Evolutionary conservation across 1,284 basidiomycete species (phyloP), one percentile per base, ranked within the genome.

Genomic region (Flammula alnicola): DNA sequence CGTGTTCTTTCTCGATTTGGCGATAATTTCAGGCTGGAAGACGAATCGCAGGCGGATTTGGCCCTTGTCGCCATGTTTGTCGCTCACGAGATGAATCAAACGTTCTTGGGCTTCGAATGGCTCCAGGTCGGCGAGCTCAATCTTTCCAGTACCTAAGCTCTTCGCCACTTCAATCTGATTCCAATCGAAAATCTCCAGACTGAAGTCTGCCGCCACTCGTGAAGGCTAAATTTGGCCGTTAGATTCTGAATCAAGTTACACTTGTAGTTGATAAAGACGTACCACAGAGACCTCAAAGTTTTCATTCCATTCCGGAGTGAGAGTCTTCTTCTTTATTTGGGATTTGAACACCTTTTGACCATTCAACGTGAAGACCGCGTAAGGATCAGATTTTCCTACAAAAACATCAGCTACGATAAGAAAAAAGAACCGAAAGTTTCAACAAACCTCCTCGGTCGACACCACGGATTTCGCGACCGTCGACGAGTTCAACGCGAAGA

Each of bases 111-210:
- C 71, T 51, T 83, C 70, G 73, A 98, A 93, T 0, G 96, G 92
- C 63, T 97, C 94, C 10, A 99, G 67, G 30, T 80, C 78, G 35
- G 79, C 77, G 9, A 99, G 74, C 49, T 92, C 79, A 58, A 99
- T 87, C 22, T 63, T 71, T 1, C 82, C 90, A 5, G 62, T 62
- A 3, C 97, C 96, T 9, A 99, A 76, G 54, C 83, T 84, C 65
- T 96, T 93, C 10, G 93, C 78, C 49, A 84, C 81, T 54, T 91
- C 93, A 51, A 95, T 76, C 62, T 93, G 88, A 66, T 98, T 93
- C 95, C 96, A 98, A 69, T 99, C 97, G 61, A 90, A 90, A 14
- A 98, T 75, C 66, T 98, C 93, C 25, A 97, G 73, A 22, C 69
- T 67, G 66, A 98, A 92, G 56, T 92, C 78, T 8, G 92, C 85